Evolutionary conservation across 1,139 yeast genomes (phyloP).

Genomic region (Sugiyamaella pinicola): DNA sequence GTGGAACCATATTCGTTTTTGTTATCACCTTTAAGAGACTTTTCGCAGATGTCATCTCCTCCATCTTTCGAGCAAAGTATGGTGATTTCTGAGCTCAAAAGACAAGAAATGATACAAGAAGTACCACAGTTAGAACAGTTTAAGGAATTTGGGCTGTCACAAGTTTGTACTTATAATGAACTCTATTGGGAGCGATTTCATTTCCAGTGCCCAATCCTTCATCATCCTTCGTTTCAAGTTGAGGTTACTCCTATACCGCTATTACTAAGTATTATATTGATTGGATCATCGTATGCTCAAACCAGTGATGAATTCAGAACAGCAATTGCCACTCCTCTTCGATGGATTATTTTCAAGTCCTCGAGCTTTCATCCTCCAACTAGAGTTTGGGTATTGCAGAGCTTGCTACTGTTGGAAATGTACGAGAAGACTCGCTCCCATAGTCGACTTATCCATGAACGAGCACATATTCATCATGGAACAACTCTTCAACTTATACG

Average conservation of each 20-base stretch:
- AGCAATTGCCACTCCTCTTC: conserved; percentile 62
- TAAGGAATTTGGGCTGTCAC: conserved; percentile 18
- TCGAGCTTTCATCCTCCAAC: conserved; percentile 60
- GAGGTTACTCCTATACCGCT: conserved; percentile 55
- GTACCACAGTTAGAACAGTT: conserved; percentile 23
- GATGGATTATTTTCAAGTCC: conserved; percentile 62
- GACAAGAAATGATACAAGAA: conserved; percentile 24
- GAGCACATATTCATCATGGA: conserved; percentile 79
- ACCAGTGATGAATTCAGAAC: conserved; percentile 32
- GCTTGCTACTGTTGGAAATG: conserved; percentile 62
- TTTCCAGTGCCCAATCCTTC: conserved; percentile 62
- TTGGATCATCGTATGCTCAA: conserved; percentile 47
- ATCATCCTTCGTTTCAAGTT: conserved; percentile 64
- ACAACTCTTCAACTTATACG: conserved; percentile 71
- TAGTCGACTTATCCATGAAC: conserved; percentile 55
- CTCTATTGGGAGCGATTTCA: conserved; percentile 62
- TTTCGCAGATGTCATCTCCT: conserved; percentile 26
- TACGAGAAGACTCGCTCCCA: conserved; percentile 63
- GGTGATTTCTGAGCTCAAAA: conserved; percentile 26
- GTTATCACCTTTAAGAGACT: conserved; percentile 17
- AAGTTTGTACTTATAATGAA: conserved; percentile 27
- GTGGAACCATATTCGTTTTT: conserved; percentile 16
- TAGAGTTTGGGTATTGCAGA: conserved; percentile 66
- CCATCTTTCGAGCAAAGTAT: conserved; percentile 24
- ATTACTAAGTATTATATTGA: conserved; percentile 56